phyloP scores from a whole-genome alignment of 306 rosid genomes.

The Acacia crassicarpa region DNA sequence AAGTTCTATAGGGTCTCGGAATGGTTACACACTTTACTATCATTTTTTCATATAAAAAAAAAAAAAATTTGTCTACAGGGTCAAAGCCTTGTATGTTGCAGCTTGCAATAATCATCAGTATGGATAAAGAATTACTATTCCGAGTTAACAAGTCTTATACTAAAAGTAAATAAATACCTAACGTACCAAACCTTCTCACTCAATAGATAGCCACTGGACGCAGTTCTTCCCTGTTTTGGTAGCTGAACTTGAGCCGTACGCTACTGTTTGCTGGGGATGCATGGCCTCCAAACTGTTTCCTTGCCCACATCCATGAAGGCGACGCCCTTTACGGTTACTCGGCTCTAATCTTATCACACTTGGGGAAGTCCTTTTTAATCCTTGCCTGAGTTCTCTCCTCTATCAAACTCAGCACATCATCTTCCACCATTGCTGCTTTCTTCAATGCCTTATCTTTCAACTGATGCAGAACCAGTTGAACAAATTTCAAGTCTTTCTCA shows the following conservation, averaged over 20 bases:
- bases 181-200: slow-evolving; percentile 36
- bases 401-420: slow-evolving; percentile 57
- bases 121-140: no score
- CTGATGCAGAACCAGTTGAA: slow-evolving; percentile 72
- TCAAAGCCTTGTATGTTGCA: slow-evolving; percentile 19
- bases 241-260: slow-evolving; percentile 22
- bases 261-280: slow-evolving; percentile 47
- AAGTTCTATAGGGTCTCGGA: no score
- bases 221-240: not conserved
- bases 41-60: no score
- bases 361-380: slow-evolving; percentile 64
- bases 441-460: slow-evolving; percentile 73
- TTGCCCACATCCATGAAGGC: slow-evolving; percentile 87
- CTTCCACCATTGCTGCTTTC: slow-evolving; percentile 76
- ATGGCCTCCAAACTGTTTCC: slow-evolving; percentile 82
- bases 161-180: not conserved
- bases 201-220: not conserved
- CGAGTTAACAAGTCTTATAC: not conserved
- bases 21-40: no score
- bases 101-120: not conserved
- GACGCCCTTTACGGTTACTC: slow-evolving; percentile 68
- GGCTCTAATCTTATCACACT: slow-evolving; percentile 74
- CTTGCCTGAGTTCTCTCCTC: slow-evolving; percentile 84
- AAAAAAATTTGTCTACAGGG: slow-evolving; percentile 26
- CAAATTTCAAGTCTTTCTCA: slow-evolving; percentile 20